A percentile compares a stretch with the other conserved stretches of the same genome.
phyloP scores from a whole-genome alignment of 2,329 filamentous ascomycete genomes.

The Curvularia sp. region DNA sequence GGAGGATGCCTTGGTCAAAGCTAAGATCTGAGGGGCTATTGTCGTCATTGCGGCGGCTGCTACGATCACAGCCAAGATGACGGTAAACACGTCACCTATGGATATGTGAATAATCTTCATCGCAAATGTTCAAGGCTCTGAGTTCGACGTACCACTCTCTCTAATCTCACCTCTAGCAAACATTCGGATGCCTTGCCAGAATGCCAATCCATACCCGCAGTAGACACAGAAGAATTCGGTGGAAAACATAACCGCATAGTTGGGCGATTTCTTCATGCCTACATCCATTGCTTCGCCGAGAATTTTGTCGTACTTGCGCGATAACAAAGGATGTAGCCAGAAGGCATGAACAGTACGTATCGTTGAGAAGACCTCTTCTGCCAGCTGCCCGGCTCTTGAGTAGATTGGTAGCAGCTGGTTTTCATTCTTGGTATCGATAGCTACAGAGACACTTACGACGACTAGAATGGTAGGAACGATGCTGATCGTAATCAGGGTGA shows the following conservation, averaged over 20 bases:
- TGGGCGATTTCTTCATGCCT: constrained; percentile 55
- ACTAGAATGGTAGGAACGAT: constrained; percentile 57
- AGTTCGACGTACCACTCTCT: constrained; percentile 42
- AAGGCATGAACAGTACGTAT: constrained; percentile 59
- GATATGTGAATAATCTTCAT: not conserved
- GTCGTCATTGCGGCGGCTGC: constrained; percentile 76
- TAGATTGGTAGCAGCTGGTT: constrained; percentile 51
- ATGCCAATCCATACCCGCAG: constrained; percentile 57
- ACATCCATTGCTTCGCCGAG: constrained; percentile 54
- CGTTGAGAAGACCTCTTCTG: constrained; percentile 60
- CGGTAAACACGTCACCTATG: constrained; percentile 31
- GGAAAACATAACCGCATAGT: constrained; percentile 55
- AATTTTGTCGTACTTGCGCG: constrained; percentile 54
- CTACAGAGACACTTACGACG: constrained; percentile 41
- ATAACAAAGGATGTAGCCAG: constrained; percentile 55
- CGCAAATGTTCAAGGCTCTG: constrained; percentile 3
- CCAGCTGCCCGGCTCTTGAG: constrained; percentile 55
- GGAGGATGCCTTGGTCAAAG: constrained; percentile 53
- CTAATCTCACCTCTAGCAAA: constrained; percentile 62
- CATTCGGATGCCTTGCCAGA: constrained; percentile 63
- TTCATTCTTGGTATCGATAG: constrained; percentile 49
- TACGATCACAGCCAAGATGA: constrained; percentile 47
- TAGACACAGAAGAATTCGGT: constrained; percentile 54
- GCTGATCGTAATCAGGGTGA: constrained; percentile 75
- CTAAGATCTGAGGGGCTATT: constrained; percentile 88